Percentiles rank a stretch among this genome's conserved stretches.
Conservation (phyloP, 2,329 filamentous ascomycete species). For the Aspergillus thermomutatus region DNA sequence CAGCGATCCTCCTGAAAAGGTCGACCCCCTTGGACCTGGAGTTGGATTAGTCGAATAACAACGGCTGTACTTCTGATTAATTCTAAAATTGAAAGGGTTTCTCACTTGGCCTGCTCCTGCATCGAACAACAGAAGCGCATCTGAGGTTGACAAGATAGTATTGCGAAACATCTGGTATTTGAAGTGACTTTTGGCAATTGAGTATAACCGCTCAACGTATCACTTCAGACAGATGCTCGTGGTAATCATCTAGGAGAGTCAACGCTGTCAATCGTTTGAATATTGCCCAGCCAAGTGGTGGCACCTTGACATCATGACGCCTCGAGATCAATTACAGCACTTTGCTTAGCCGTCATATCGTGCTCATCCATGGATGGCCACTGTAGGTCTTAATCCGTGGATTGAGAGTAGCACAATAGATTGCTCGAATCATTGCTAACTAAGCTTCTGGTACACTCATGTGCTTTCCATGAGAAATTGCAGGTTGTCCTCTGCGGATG, state of each 20-base stretch:
- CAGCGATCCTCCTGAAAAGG: conserved; percentile 31
- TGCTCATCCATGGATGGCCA: neutral
- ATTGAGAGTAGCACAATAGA: neutral
- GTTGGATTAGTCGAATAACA: neutral
- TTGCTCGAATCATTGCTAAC: too few species aligned
- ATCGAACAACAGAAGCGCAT: conserved; percentile 28
- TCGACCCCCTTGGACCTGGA: conserved; percentile 29
- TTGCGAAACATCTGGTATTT: conserved; percentile 19
- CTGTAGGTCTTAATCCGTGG: neutral
- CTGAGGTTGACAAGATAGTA: conserved; percentile 21
- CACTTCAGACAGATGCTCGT: neutral
- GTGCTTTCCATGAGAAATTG: neutral
- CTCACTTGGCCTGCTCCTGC: conserved; percentile 28
- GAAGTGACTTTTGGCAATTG: neutral
- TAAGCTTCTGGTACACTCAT: neutral
- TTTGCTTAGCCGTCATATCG: neutral
- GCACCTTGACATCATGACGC: conserved; percentile 26
- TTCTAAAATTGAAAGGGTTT: neutral
- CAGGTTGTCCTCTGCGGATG: neutral
- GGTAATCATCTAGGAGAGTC: neutral
- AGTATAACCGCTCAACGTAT: conserved; percentile 4
- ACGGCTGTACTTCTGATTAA: neutral
- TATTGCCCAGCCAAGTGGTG: conserved; percentile 18
- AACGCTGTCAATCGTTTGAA: neutral
- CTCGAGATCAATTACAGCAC: neutral